A percentile compares a stretch with the other conserved stretches of the same genome.
phyloP scores from a whole-genome alignment of 192 early-diverging fungal species.

The Backusella morwellensis region DNA sequence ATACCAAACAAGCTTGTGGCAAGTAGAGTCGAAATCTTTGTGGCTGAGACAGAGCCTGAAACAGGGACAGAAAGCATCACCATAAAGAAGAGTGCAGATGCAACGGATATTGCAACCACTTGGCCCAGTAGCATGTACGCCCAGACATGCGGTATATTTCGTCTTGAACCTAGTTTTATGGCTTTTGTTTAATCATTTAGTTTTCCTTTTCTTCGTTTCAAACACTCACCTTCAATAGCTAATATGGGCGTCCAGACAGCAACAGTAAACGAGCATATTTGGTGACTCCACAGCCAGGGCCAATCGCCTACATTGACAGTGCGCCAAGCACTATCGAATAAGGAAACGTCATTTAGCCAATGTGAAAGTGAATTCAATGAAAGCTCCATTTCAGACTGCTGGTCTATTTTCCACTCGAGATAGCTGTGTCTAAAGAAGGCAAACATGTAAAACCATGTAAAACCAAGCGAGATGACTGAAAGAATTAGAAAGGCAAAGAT shows the following conservation, averaged over 20 bases:
- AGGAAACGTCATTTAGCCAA: slow-evolving; percentile 26
- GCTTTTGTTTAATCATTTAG: background rate
- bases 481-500: background rate
- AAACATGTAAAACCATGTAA: slow-evolving; percentile 36
- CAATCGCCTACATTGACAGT: slow-evolving; percentile 20
- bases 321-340: slow-evolving; percentile 34
- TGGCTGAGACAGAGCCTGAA: background rate
- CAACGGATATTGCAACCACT: slow-evolving; percentile 30
- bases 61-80: slow-evolving; percentile 5
- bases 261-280: slow-evolving; percentile 30
- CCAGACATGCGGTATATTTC: slow-evolving; percentile 21
- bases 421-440: slow-evolving; percentile 28
- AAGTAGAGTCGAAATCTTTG: background rate
- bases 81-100: slow-evolving; percentile 27
- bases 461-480: background rate
- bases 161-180: slow-evolving; percentile 6
- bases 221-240: slow-evolving; percentile 25
- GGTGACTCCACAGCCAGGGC: slow-evolving; percentile 36
- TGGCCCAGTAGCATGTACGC: slow-evolving; percentile 33
- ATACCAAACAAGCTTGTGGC: background rate
- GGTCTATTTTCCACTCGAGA: slow-evolving; percentile 2
- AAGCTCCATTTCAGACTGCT: background rate
- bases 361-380: slow-evolving; percentile 19
- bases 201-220: background rate
- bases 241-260: slow-evolving; percentile 33